Conservation (phyloP, 768 basidiomycete genomes). For the Leccinum longicurvipes region DNA sequence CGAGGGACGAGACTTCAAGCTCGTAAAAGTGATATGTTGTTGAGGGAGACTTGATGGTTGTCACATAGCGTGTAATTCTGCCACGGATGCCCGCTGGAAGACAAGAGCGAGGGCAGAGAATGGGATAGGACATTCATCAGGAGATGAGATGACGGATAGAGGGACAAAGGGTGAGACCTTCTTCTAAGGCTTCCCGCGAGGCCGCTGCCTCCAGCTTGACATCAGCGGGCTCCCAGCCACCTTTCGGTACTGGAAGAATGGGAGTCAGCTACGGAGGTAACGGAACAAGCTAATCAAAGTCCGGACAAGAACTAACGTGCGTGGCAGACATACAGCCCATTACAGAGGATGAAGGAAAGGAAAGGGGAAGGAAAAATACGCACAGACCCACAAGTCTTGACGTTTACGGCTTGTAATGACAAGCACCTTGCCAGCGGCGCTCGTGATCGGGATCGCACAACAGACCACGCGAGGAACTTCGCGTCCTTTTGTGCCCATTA, state of each 20-base stretch:
- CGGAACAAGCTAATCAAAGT: background rate
- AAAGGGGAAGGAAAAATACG: conserved; percentile 41
- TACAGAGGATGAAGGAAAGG: background rate
- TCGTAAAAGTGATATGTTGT: conserved; percentile 90
- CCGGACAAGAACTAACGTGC: background rate
- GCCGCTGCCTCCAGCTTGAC: conserved; percentile 81
- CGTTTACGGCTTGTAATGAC: conserved; percentile 83
- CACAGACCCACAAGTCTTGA: conserved; percentile 81
- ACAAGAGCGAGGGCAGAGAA: conserved; percentile 31
- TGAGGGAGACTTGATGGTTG: conserved; percentile 73
- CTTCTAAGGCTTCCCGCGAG: conserved; percentile 89
- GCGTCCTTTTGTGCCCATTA: conserved; percentile 68
- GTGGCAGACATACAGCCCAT: background rate
- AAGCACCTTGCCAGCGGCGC: conserved; percentile 71
- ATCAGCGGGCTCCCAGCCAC: conserved; percentile 86
- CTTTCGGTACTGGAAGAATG: conserved; percentile 72
- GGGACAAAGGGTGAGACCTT: conserved; percentile 89
- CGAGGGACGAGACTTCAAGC: conserved; percentile 74
- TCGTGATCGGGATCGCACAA: conserved; percentile 83
- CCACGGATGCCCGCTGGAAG: conserved; percentile 80
- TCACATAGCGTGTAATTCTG: conserved; percentile 80
- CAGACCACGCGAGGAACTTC: conserved; percentile 82
- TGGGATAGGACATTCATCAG: conserved; percentile 55
- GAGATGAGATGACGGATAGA: conserved; percentile 69
- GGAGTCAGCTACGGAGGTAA: conserved; percentile 7